Percentiles rank a stretch among this genome's conserved stretches.
phyloP scores from a whole-genome alignment of 306 rosid species.

The Pyrus pyrifolia region DNA sequence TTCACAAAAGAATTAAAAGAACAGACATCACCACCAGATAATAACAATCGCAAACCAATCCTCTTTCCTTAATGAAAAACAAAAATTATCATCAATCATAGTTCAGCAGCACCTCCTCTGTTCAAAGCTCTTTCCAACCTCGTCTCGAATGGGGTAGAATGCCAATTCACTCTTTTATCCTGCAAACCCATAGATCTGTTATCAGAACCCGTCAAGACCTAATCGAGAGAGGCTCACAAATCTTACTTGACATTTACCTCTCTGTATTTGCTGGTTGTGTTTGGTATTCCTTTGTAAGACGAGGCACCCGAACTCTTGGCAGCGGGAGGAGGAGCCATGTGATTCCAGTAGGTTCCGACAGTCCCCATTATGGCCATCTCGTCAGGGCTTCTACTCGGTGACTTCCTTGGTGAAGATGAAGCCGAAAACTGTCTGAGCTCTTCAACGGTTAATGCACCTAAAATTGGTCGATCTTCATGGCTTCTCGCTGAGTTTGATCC shows the following conservation, averaged over 20 bases:
- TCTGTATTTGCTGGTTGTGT: slow-evolving; percentile 80
- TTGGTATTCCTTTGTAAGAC: slow-evolving; percentile 78
- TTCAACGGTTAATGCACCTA: slow-evolving; percentile 77
- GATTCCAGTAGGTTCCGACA: slow-evolving; percentile 72
- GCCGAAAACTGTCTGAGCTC: slow-evolving; percentile 69
- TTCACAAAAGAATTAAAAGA: slow-evolving; percentile 31
- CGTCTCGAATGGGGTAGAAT: slow-evolving; percentile 78
- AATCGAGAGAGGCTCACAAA: slow-evolving; percentile 5
- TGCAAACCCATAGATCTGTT: slow-evolving; percentile 39
- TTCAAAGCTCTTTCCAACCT: slow-evolving; percentile 81
- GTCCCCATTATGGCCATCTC: slow-evolving; percentile 80
- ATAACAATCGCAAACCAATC: slow-evolving; percentile 4
- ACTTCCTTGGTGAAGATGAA: slow-evolving; percentile 63
- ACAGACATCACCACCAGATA: slow-evolving; percentile 13
- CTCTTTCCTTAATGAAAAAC: not conserved
- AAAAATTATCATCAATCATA: not conserved
- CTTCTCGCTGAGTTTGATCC: slow-evolving; percentile 55
- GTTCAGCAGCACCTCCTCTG: slow-evolving; percentile 41
- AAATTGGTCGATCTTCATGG: slow-evolving; percentile 79
- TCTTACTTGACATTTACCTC: slow-evolving; percentile 59
- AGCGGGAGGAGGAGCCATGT: slow-evolving; percentile 10
- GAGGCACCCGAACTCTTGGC: slow-evolving; percentile 38
- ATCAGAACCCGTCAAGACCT: slow-evolving; percentile 35
- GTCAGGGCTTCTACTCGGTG: slow-evolving; percentile 57
- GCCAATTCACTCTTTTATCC: slow-evolving; percentile 83